Evolutionary conservation across 257 asterid species (phyloP).

Genomic region (Jaltomata sinuosa): DNA sequence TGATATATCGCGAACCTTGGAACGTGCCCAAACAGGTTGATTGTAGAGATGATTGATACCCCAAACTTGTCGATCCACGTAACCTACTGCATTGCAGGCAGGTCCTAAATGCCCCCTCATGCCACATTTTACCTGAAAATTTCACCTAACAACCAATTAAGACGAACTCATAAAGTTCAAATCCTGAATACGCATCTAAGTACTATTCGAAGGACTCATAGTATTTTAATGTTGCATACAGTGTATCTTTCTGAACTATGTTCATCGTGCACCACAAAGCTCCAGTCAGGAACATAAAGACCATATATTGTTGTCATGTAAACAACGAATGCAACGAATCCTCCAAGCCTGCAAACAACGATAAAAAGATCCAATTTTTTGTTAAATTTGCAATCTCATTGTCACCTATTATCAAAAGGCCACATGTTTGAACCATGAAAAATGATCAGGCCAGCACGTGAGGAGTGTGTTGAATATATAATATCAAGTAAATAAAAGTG

Average conservation of each 20-base stretch:
- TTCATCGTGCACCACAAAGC: constrained; percentile 20
- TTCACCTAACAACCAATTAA: too few species aligned
- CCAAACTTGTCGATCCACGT: constrained; percentile 82
- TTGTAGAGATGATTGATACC: constrained; percentile 75
- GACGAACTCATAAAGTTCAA: neutral
- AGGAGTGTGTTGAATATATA: neutral
- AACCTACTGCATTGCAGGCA: constrained; percentile 90
- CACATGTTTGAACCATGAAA: neutral
- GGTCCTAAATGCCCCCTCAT: constrained; percentile 92
- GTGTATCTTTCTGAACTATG: constrained; percentile 28
- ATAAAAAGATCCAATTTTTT: neutral
- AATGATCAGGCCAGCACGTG: neutral
- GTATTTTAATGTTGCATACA: constrained; percentile 11
- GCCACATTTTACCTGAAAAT: constrained; percentile 78
- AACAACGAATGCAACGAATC: constrained; percentile 48
- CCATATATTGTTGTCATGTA: constrained; percentile 59
- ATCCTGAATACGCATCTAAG: neutral
- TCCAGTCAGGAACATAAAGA: constrained; percentile 82
- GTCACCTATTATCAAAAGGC: neutral
- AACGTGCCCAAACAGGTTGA: constrained; percentile 67
- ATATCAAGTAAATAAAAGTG: neutral
- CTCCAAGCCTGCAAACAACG: constrained; percentile 48
- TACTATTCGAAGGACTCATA: too few species aligned
- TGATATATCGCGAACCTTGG: constrained; percentile 20
- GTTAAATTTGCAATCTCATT: neutral